phyloP scores from a whole-genome alignment of 176 grass and related monocot genomes.

The Lolium rigidum region DNA sequence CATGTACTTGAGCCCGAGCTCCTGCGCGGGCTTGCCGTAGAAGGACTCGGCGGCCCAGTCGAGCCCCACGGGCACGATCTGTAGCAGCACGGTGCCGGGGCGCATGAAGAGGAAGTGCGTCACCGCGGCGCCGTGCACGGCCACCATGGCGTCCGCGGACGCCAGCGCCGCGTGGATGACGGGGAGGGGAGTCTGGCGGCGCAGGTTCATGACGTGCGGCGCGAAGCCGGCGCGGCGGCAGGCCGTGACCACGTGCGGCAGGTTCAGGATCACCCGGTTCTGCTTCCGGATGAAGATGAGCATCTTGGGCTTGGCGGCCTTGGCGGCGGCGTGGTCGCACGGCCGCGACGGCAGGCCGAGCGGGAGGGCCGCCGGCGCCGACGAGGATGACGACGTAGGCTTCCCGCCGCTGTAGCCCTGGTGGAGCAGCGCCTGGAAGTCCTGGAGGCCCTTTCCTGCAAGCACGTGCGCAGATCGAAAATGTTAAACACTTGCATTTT shows the following conservation, averaged over 20 bases:
- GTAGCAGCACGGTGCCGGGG: conserved; percentile 70
- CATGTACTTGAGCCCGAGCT: conserved; percentile 77
- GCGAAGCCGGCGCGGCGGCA: conserved; percentile 79
- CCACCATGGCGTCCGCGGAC: conserved; percentile 79
- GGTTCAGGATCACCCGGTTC: conserved; percentile 76
- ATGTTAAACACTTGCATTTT: background rate
- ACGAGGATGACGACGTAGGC: background rate
- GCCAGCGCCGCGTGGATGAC: conserved; percentile 68
- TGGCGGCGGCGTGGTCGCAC: conserved; percentile 37
- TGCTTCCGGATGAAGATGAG: conserved; percentile 86
- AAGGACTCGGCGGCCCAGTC: conserved; percentile 91
- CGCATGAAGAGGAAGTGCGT: conserved; percentile 97
- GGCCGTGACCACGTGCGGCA: conserved; percentile 65
- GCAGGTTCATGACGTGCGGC: conserved; percentile 83
- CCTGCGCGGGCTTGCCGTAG: conserved; percentile 87
- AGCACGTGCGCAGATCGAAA: background rate
- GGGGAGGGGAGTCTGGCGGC: conserved; percentile 54
- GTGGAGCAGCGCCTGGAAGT: conserved; percentile 78
- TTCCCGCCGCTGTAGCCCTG: conserved; percentile 63
- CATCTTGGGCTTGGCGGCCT: conserved; percentile 64
- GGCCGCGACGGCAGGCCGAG: conserved; percentile 44
- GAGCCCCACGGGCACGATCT: conserved; percentile 89
- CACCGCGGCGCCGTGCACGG: conserved; percentile 88
- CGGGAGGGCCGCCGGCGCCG: conserved; percentile 22
- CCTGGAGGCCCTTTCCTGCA: conserved; percentile 73